Evolutionary conservation across 208 protist genomes (phyloP).

Genomic region (Leishmania tarentolae): DNA sequence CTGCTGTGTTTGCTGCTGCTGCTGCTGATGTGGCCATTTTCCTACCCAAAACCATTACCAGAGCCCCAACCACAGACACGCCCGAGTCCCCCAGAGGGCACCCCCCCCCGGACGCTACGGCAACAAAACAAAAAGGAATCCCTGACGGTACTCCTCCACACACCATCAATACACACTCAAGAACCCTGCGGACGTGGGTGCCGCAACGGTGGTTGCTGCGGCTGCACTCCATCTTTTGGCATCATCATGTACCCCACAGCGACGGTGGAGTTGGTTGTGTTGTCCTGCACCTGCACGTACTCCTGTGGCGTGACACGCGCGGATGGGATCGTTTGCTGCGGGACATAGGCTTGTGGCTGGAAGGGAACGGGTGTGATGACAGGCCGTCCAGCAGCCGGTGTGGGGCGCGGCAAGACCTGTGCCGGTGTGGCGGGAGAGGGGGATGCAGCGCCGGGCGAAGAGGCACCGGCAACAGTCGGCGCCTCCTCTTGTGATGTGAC

Average conservation of each 20-base stretch:
- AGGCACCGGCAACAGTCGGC: conserved; percentile 3
- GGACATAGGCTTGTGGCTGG: conserved; percentile 65
- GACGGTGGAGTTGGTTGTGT: conserved; percentile 56
- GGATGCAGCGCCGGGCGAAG: conserved; percentile 12
- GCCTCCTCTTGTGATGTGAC: not conserved
- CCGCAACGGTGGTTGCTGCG: conserved; percentile 4
- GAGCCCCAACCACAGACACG: not conserved
- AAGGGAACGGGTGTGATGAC: conserved; percentile 73
- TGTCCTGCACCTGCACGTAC: conserved; percentile 85
- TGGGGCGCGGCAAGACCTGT: conserved; percentile 13
- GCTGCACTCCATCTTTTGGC: conserved; percentile 40
- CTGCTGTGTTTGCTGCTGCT: not conserved
- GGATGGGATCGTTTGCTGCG: conserved; percentile 34
- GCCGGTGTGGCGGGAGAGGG: conserved; percentile 10
- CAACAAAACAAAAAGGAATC: not conserved
- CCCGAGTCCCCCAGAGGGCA: not conserved
- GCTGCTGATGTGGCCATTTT: not conserved
- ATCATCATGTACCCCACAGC: conserved; percentile 72
- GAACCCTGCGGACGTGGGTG: conserved; percentile 13
- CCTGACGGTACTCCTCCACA: not conserved
- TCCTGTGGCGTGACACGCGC: conserved; percentile 54
- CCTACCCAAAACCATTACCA: conserved; percentile 1
- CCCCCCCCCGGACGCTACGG: not conserved
- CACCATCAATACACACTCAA: not conserved
- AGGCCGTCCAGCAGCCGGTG: conserved; percentile 15